phyloP scores from a whole-genome alignment of 1,139 yeast species.

The Pichia sp. region DNA sequence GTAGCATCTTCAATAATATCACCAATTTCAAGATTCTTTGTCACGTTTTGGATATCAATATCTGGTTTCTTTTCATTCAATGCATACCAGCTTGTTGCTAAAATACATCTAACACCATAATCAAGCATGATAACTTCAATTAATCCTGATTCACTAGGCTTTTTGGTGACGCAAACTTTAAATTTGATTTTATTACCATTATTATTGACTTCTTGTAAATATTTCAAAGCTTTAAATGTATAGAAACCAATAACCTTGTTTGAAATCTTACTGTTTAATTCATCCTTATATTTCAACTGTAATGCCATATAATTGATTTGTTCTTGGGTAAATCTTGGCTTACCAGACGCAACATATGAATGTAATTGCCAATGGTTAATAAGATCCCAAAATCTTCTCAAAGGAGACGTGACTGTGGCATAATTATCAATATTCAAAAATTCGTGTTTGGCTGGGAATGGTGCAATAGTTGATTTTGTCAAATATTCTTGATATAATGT shows the following conservation, averaged over 20 bases:
- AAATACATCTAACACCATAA: slow-evolving; percentile 29
- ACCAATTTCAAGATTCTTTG: slow-evolving; percentile 34
- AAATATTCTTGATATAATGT: slow-evolving; percentile 30
- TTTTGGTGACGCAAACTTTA: slow-evolving; percentile 34
- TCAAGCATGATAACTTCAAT: slow-evolving; percentile 36
- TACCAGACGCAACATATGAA: slow-evolving; percentile 29
- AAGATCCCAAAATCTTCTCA: slow-evolving; percentile 80
- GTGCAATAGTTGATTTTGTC: slow-evolving; percentile 37
- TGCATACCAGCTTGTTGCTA: slow-evolving; percentile 30
- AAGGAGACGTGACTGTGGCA: slow-evolving; percentile 81
- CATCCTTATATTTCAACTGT: slow-evolving; percentile 27
- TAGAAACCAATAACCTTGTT: slow-evolving; percentile 35
- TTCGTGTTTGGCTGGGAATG: slow-evolving; percentile 44
- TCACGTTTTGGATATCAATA: no score
- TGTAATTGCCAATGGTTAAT: slow-evolving; percentile 72
- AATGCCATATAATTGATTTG: slow-evolving; percentile 24
- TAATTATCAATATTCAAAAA: slow-evolving; percentile 62
- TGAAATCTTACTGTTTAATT: slow-evolving; percentile 28
- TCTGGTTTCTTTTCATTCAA: slow-evolving; percentile 19
- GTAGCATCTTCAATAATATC: slow-evolving; percentile 34
- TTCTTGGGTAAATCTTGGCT: slow-evolving; percentile 18
- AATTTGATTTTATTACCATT: slow-evolving; percentile 17
- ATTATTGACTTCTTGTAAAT: slow-evolving; percentile 31
- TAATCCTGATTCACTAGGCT: slow-evolving; percentile 34
- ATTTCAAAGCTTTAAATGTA: slow-evolving; percentile 35